Conservation (phyloP, 805 yeast genomes). For the Teunomyces cretensis region DNA sequence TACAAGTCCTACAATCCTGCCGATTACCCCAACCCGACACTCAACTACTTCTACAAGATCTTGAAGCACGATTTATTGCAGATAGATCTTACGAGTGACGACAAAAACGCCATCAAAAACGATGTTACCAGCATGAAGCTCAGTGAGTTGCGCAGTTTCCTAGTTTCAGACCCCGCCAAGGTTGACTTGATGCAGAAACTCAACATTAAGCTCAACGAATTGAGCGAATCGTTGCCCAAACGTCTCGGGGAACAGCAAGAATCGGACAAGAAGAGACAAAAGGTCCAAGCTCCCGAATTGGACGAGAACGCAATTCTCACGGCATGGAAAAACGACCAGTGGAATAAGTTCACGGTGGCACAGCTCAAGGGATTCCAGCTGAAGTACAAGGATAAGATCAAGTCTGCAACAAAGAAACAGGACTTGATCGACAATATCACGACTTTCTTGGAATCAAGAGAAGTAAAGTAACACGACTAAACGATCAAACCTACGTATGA, state of each 20-base stretch:
- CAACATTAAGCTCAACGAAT: constrained; percentile 10
- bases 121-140: constrained; percentile 20
- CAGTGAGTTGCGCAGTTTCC: constrained; percentile 11
- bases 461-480: background rate
- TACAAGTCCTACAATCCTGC: constrained; percentile 54
- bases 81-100: constrained; percentile 17
- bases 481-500: background rate
- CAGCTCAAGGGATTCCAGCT: constrained; percentile 43
- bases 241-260: constrained; percentile 4
- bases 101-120: constrained; percentile 16
- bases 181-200: constrained; percentile 11
- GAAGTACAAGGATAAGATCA: constrained; percentile 33
- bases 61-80: constrained; percentile 68
- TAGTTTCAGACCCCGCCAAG: constrained; percentile 7
- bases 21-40: constrained; percentile 61
- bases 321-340: constrained; percentile 40
- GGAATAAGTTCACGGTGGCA: constrained; percentile 38
- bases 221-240: constrained; percentile 11
- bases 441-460: constrained; percentile 21
- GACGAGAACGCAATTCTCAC: constrained; percentile 42
- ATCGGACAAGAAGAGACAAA: constrained; percentile 23
- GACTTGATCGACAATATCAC: constrained; percentile 44
- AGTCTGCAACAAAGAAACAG: constrained; percentile 37
- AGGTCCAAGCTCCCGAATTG: constrained; percentile 15
- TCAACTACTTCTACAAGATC: constrained; percentile 65